These are phyloP conservation scores for Straminergon stramineum DNA, from an alignment of 225 moss, liverwort and hornwort genomes.

Conservation along the genomic window DNA sequence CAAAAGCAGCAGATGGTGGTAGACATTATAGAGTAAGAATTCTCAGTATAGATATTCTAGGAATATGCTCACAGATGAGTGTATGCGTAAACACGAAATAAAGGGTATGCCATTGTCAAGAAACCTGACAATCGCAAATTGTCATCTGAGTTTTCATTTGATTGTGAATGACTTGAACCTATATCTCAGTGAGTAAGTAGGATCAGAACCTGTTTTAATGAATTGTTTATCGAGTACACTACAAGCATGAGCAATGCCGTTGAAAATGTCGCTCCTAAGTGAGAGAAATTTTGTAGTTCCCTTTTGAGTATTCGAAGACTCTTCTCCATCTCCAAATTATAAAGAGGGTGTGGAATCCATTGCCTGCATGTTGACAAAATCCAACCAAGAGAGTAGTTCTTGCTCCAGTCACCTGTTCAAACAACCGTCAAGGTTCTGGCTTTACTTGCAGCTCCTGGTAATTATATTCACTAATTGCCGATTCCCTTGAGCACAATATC, in stretches of 20 bases:
- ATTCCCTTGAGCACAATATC: not conserved
- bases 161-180: not conserved
- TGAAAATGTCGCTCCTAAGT: too few species aligned
- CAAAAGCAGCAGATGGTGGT: not conserved
- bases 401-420: not conserved
- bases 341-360: not conserved
- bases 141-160: not conserved
- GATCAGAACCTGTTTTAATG: not conserved
- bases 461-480: not conserved
- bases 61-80: not conserved
- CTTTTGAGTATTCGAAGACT: not conserved
- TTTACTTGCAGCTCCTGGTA: not conserved
- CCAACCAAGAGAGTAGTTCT: not conserved
- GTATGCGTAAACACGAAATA: not conserved
- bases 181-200: not conserved
- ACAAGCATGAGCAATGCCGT: not conserved
- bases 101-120: not conserved
- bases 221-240: not conserved
- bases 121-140: not conserved
- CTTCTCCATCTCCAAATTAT: not conserved
- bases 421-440: not conserved
- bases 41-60: not conserved
- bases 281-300: not conserved
- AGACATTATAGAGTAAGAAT: not conserved
- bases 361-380: not conserved